phyloP scores from a whole-genome alignment of 805 yeast species.

The Monosporozyma solicola region DNA sequence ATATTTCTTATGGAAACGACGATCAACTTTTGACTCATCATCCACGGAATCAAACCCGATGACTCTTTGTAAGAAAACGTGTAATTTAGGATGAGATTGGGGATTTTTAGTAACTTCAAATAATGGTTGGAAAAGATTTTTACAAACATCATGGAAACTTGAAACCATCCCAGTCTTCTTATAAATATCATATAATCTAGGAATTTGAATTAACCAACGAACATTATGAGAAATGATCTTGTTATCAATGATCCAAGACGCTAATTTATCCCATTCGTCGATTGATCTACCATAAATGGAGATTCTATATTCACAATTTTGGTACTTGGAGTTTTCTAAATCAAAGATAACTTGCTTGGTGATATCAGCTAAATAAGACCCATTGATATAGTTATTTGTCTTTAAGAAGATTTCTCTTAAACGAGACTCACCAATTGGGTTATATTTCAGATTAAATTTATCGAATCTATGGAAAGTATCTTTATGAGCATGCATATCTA shows the following conservation, averaged over 20 bases:
- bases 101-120: slow-evolving; percentile 89
- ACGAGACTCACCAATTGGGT: slow-evolving; percentile 97
- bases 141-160: slow-evolving; percentile 66
- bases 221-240: slow-evolving; percentile 87
- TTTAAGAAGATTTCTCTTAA: slow-evolving; percentile 91
- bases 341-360: slow-evolving; percentile 92
- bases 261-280: slow-evolving; percentile 93
- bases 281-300: slow-evolving; percentile 85
- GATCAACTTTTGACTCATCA: slow-evolving; percentile 90
- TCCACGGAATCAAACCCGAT: slow-evolving; percentile 98
- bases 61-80: slow-evolving; percentile 82
- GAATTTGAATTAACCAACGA: slow-evolving; percentile 94
- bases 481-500: slow-evolving; percentile 98
- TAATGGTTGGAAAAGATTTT: slow-evolving; percentile 76
- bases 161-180: slow-evolving; percentile 62
- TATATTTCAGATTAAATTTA: slow-evolving; percentile 92
- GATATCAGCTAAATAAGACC: slow-evolving; percentile 84
- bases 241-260: slow-evolving; percentile 91
- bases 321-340: slow-evolving; percentile 90
- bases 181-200: slow-evolving; percentile 86
- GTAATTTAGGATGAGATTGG: slow-evolving; percentile 77
- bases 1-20: slow-evolving; percentile 68
- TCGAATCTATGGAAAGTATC: slow-evolving; percentile 98
- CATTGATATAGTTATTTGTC: slow-evolving; percentile 87
- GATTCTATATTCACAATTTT: slow-evolving; percentile 93